A percentile compares a stretch with the other conserved stretches of the same genome.
phyloP scores from a whole-genome alignment of 2,329 filamentous ascomycete species.

The Cladosporium phlei region DNA sequence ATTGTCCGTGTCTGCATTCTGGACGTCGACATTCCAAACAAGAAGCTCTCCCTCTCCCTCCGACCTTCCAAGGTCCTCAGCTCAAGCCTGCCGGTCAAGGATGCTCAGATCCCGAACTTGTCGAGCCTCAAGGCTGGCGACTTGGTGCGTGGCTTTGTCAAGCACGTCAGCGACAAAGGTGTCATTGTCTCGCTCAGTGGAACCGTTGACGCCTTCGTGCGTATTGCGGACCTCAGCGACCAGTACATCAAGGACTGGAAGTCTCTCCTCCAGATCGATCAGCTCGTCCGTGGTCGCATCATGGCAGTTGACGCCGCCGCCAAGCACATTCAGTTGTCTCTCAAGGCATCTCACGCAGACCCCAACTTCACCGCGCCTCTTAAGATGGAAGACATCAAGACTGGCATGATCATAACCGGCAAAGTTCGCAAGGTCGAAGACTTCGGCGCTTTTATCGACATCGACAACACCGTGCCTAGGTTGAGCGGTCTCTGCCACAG shows the following conservation, averaged over 20 bases:
- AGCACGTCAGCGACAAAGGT: conserved; percentile 82
- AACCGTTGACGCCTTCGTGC: conserved; percentile 74
- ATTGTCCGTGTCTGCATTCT: conserved; percentile 83
- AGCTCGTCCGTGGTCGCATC: conserved; percentile 84
- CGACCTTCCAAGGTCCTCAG: conserved; percentile 85
- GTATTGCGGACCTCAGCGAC: conserved; percentile 85
- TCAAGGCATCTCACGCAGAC: conserved; percentile 81
- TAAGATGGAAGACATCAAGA: conserved; percentile 71
- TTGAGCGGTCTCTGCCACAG: conserved; percentile 91
- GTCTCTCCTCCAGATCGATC: conserved; percentile 76
- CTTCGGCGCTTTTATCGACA: conserved; percentile 88
- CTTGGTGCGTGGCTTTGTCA: conserved; percentile 84
- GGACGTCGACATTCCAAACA: conserved; percentile 75
- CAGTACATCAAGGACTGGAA: conserved; percentile 95
- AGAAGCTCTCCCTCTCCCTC: conserved; percentile 74
- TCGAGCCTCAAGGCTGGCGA: conserved; percentile 72
- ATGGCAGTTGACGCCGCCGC: conserved; percentile 63
- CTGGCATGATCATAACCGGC: conserved; percentile 78
- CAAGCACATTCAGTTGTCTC: conserved; percentile 74
- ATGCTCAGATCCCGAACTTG: conserved; percentile 68
- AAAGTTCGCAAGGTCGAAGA: conserved; percentile 91
- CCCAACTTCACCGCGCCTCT: conserved; percentile 69
- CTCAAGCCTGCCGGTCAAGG: conserved; percentile 73
- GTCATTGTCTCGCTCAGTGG: conserved; percentile 81
- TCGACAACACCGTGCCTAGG: conserved; percentile 74